Conservation (phyloP, 257 asterid species). For the Thymus quinquecostatus region DNA sequence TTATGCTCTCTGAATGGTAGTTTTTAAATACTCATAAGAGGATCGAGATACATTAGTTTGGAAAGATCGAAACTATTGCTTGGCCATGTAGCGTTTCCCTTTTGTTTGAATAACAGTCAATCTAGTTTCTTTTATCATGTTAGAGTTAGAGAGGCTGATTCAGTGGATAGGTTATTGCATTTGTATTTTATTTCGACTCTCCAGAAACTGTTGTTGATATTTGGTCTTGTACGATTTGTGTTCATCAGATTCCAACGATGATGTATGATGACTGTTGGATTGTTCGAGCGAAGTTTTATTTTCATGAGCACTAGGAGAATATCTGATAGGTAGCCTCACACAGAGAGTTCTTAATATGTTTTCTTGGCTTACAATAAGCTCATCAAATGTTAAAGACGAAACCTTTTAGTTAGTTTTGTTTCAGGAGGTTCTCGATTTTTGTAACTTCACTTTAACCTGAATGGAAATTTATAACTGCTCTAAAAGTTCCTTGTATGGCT, state of each 20-base stretch:
- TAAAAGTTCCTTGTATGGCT: no score
- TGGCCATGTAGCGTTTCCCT: constrained; percentile 29
- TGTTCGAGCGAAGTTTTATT: constrained; percentile 50
- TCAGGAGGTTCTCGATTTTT: constrained; percentile 20
- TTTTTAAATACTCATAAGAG: neutral
- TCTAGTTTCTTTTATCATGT: constrained; percentile 24
- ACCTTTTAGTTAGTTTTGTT: constrained; percentile 17
- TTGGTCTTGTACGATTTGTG: constrained; percentile 48
- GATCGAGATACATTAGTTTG: constrained; percentile 12
- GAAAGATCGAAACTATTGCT: constrained; percentile 7
- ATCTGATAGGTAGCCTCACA: constrained; percentile 42
- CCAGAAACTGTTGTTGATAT: constrained; percentile 32
- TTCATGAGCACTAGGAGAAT: constrained; percentile 53
- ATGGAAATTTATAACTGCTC: neutral
- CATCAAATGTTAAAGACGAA: constrained; percentile 13
- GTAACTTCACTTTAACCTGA: constrained; percentile 20
- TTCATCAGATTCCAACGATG: constrained; percentile 80
- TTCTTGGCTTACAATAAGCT: constrained; percentile 26
- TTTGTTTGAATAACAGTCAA: constrained; percentile 24
- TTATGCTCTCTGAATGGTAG: constrained; percentile 8
- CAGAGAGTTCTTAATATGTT: neutral
- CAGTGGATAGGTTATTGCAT: constrained; percentile 9
- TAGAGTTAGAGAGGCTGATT: neutral
- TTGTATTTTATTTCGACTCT: constrained; percentile 15
- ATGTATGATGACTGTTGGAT: constrained; percentile 77